Evolutionary conservation across 495 filamentous ascomycete species (phyloP).

Genomic region (Aspergillus conjunctus): DNA sequence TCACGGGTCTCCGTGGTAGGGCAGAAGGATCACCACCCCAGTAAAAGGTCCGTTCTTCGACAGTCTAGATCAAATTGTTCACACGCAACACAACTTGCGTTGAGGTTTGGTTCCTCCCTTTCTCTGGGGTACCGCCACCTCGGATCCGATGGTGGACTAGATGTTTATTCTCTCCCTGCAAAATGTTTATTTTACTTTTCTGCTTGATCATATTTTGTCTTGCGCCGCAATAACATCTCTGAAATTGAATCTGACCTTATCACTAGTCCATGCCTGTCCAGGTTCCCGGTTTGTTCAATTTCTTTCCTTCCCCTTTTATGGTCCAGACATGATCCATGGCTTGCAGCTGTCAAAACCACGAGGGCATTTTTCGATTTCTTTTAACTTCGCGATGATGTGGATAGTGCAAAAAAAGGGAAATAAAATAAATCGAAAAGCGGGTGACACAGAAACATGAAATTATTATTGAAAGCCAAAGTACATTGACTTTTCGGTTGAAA

Average conservation of each 20-base stretch:
- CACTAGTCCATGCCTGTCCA: neutral
- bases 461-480: neutral
- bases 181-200: conserved; percentile 13
- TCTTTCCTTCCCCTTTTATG: neutral
- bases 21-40: conserved; percentile 20
- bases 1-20: conserved; percentile 6
- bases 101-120: conserved; percentile 3
- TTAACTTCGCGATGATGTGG: neutral
- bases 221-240: neutral
- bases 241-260: neutral
- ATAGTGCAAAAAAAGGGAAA: neutral
- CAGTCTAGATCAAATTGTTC: conserved; percentile 9
- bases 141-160: neutral
- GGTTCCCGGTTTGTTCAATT: neutral
- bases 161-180: conserved; percentile 11
- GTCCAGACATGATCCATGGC: neutral
- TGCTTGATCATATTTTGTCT: neutral
- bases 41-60: conserved; percentile 1
- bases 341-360: conserved; percentile 21
- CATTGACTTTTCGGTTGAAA: no score
- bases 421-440: neutral
- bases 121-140: conserved; percentile 2
- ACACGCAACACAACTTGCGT: neutral
- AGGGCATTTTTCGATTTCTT: neutral
- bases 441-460: neutral